These are phyloP conservation scores for Tolypocladium endophyticum DNA, from an alignment of 2,329 filamentous ascomycete genomes.

Conservation along the genomic window DNA sequence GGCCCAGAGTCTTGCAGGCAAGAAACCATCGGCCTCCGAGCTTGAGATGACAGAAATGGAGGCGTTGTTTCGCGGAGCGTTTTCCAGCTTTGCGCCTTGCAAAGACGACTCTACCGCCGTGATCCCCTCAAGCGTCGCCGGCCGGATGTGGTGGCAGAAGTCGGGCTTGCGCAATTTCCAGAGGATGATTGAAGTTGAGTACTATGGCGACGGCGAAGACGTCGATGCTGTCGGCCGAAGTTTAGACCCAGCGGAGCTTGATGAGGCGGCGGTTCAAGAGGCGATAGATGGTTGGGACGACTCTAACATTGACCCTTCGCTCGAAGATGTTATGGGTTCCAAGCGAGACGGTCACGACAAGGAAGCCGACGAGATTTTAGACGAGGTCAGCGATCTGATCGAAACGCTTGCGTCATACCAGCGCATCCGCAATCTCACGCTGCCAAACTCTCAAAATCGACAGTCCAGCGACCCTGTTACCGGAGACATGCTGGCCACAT, in stretches of 20 bases:
- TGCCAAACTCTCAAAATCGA: slow-evolving; percentile 53
- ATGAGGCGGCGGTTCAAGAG: slow-evolving; percentile 41
- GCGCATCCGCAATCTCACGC: slow-evolving; percentile 62
- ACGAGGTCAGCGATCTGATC: slow-evolving; percentile 65
- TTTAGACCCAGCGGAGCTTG: slow-evolving; percentile 27
- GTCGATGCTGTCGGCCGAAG: slow-evolving; percentile 22
- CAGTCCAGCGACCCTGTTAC: slow-evolving; percentile 52
- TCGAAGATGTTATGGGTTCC: slow-evolving; percentile 40
- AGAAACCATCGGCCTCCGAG: slow-evolving; percentile 44
- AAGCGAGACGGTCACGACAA: slow-evolving; percentile 52
- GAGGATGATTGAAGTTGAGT: slow-evolving; percentile 47
- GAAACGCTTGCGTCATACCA: slow-evolving; percentile 71
- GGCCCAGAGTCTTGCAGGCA: slow-evolving; percentile 54
- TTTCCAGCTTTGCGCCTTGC: slow-evolving; percentile 69
- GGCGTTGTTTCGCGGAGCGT: slow-evolving; percentile 63
- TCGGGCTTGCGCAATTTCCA: slow-evolving; percentile 56
- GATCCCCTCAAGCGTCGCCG: slow-evolving; percentile 55
- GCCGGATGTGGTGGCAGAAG: slow-evolving; percentile 68
- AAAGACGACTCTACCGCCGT: slow-evolving; percentile 64
- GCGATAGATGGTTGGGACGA: slow-evolving; percentile 50
- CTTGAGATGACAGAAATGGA: slow-evolving; percentile 59
- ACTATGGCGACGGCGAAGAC: slow-evolving; percentile 28
- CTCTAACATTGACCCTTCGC: slow-evolving; percentile 43
- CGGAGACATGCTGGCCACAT: slow-evolving; percentile 57
- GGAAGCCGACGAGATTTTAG: slow-evolving; percentile 58